Base-by-base conservation (phyloP, 371 early-diverging fungal genomes). In the Entomophthora muscae region DNA sequence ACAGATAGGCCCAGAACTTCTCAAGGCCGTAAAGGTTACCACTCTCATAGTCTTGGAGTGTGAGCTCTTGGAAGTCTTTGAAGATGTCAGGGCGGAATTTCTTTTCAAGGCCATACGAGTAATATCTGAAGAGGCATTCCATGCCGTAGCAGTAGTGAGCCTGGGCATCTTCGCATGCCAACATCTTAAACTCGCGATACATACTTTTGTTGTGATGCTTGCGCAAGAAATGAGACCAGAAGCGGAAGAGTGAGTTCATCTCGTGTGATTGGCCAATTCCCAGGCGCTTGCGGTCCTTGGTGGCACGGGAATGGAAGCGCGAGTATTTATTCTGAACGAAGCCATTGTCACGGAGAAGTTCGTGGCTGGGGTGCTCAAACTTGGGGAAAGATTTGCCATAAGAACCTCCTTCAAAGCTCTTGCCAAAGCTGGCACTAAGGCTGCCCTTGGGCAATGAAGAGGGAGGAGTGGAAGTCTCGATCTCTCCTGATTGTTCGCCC, bases 141-240 rank as follows among this genome's bases (percentile, higher is more conserved):
- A 93, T 77, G 32, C 95, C 95, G 73, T 94, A 94, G 63, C 94
- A 85, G 76, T 93, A 93, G 73, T 87, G 84, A 64, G 82, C 79
- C 53, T 80, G 77, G 51, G 92, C 89, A 74, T 96, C 96, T 68
- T 95, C 93, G n/a, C 88, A 80, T 21, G 96, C 91, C 56, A 94
- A 74, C 22, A 81, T 74, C 76, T 85, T 87, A 75, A 96, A 96
- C 75, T 96, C 95, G 56, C 74, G 73, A 72, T 91, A 93, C 94
- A 96, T 93, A 65, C 82, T 83, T 71, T 80, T 77, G 80, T 93
- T 94, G 70, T 85, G 93, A 68, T 90, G 88, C 72, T 93, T 93
- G 71, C 95, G 91, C 72, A 96, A 77, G 71, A 94, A 96, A 75
- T 96, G 94, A 60, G 89, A 90, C 96, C 96, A 96, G 88, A 96